Percentiles rank a stretch among this genome's conserved stretches.
These are phyloP conservation scores for Lactarius tabidus DNA, from an alignment of 768 basidiomycete species.

Conservation along the genomic window DNA sequence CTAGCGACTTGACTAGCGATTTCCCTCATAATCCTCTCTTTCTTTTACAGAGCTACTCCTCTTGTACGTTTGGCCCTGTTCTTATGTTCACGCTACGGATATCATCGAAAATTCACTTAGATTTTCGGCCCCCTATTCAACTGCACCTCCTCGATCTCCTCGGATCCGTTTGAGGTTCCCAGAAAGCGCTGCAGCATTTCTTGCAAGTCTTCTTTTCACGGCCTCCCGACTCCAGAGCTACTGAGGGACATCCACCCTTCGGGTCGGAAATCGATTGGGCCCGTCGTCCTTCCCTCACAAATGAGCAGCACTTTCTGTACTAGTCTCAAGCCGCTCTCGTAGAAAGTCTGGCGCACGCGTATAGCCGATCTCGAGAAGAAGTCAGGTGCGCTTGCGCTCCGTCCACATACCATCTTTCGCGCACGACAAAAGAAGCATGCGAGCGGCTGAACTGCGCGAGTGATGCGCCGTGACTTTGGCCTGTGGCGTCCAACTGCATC, in stretches of 20 bases:
- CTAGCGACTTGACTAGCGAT: neutral
- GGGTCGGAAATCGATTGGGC: slow-evolving; percentile 33
- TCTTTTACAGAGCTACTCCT: neutral
- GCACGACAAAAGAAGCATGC: slow-evolving; percentile 23
- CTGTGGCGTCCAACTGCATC: slow-evolving; percentile 8
- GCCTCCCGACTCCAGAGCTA: slow-evolving; percentile 70
- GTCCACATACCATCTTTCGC: slow-evolving; percentile 21
- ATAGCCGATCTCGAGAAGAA: slow-evolving; percentile 75
- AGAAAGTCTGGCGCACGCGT: slow-evolving; percentile 79
- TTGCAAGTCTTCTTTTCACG: slow-evolving; percentile 52
- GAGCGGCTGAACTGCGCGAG: slow-evolving; percentile 19
- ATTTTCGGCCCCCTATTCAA: neutral
- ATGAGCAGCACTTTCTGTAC: slow-evolving; percentile 83
- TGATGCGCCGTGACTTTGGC: slow-evolving; percentile 20
- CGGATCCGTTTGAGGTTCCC: slow-evolving; percentile 35
- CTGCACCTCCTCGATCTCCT: slow-evolving; percentile 28
- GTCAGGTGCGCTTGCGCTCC: slow-evolving; percentile 55
- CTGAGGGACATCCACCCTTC: slow-evolving; percentile 41
- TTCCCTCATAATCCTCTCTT: neutral
- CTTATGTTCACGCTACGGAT: neutral
- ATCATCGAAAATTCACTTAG: neutral
- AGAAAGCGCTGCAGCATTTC: slow-evolving; percentile 67
- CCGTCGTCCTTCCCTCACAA: slow-evolving; percentile 30
- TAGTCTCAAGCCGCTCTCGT: slow-evolving; percentile 81
- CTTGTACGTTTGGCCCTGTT: neutral